Percentiles rank a stretch among this genome's conserved stretches.
These are phyloP conservation scores for Stereocaulon alpinum DNA, from an alignment of 495 filamentous ascomycete genomes.

Conservation along the genomic window DNA sequence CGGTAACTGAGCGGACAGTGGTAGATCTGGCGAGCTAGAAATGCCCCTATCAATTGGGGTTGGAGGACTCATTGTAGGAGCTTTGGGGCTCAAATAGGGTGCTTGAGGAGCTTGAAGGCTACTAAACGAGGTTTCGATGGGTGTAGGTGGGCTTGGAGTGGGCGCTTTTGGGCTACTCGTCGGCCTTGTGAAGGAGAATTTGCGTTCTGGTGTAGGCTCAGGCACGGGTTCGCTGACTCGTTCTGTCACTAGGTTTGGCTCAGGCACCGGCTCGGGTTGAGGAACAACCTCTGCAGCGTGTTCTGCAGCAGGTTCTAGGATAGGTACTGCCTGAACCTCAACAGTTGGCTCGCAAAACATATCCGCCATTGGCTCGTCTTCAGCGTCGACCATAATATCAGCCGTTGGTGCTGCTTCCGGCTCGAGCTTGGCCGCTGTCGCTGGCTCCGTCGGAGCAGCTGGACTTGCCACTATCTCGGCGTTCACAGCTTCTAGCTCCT, in stretches of 20 bases:
- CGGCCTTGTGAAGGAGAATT: conserved; percentile 11
- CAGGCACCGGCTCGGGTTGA: not conserved
- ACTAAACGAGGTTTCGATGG: conserved; percentile 19
- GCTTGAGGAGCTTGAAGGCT: conserved; percentile 8
- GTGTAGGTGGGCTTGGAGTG: conserved; percentile 23
- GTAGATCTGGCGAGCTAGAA: conserved; percentile 20
- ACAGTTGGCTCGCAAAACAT: not conserved
- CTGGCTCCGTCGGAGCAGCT: not conserved
- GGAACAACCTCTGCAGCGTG: not conserved
- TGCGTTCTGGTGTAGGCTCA: conserved; percentile 6
- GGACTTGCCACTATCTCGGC: not conserved
- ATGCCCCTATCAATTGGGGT: conserved; percentile 13
- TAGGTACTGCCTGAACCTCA: not conserved
- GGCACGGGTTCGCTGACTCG: conserved; percentile 1
- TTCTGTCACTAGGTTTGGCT: conserved; percentile 1
- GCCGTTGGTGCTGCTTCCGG: not conserved
- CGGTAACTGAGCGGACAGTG: conserved; percentile 13
- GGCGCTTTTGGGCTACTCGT: conserved; percentile 20
- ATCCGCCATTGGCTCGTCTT: not conserved
- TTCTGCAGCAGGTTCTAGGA: not conserved
- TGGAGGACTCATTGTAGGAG: conserved; percentile 19
- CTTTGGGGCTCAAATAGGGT: conserved; percentile 16
- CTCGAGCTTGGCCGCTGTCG: not conserved
- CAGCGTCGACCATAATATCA: not conserved
- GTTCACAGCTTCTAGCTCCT: not conserved